Evolutionary conservation across 2,329 filamentous ascomycete species (phyloP).

Genomic region (Cladosporium cucumerinum): DNA sequence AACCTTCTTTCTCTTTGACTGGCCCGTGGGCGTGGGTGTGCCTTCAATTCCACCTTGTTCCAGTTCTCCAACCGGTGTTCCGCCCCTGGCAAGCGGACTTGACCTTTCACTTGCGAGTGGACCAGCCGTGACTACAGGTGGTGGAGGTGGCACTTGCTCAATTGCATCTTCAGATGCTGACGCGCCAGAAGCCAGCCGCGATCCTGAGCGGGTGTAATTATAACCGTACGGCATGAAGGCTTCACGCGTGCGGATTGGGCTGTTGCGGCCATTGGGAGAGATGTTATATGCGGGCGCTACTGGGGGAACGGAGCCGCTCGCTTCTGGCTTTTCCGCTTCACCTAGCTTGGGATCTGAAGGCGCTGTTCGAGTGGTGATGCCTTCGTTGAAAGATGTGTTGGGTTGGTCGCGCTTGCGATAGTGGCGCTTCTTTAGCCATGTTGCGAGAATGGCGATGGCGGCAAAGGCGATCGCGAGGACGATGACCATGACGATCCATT

Average conservation of each 20-base stretch:
- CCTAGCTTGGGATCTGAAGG: slow-evolving; percentile 1
- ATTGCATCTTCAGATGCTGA: slow-evolving; percentile 11
- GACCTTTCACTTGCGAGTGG: slow-evolving; percentile 2
- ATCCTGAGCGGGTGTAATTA: slow-evolving; percentile 30
- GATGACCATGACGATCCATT: slow-evolving; percentile 80
- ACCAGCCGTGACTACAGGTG: neutral
- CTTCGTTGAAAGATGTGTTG: slow-evolving; percentile 34
- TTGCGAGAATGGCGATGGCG: slow-evolving; percentile 63
- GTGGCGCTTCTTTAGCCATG: slow-evolving; percentile 70
- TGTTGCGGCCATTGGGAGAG: slow-evolving; percentile 23
- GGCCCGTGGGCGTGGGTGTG: neutral
- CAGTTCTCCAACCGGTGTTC: slow-evolving; percentile 22
- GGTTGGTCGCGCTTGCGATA: slow-evolving; percentile 61
- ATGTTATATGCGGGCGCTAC: neutral
- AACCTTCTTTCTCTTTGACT: slow-evolving; percentile 22
- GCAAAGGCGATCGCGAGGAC: slow-evolving; percentile 68
- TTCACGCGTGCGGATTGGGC: slow-evolving; percentile 29
- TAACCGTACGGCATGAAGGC: slow-evolving; percentile 37
- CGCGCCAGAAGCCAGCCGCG: slow-evolving; percentile 16
- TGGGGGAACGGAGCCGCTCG: neutral
- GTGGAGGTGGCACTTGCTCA: neutral
- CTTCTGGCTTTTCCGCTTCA: neutral
- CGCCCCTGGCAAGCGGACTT: slow-evolving; percentile 26
- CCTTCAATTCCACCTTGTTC: slow-evolving; percentile 21
- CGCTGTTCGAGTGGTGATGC: slow-evolving; percentile 34